Percentiles rank a stretch among this genome's conserved stretches.
Evolutionary conservation across 192 early-diverging fungal species (phyloP).

Genomic region (Podila minutissima): DNA sequence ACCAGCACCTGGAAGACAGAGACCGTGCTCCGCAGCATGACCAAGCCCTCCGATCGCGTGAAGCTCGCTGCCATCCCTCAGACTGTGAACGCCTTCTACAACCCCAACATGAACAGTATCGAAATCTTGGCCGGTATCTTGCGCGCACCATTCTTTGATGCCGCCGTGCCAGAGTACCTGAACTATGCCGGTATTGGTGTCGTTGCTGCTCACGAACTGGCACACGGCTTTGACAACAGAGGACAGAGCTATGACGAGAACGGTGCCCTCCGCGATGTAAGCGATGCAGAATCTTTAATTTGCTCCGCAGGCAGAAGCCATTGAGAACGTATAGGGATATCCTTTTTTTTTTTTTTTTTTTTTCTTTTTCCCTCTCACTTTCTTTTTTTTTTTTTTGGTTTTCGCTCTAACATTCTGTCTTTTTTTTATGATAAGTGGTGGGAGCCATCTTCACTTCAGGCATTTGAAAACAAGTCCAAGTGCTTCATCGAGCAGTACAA

Average conservation of each 20-base stretch:
- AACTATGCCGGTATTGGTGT: slow-evolving; percentile 74
- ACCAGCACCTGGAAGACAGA: slow-evolving; percentile 9
- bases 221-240: slow-evolving; percentile 64
- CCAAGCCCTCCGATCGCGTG: slow-evolving; percentile 29
- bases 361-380: neutral
- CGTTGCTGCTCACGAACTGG: slow-evolving; percentile 77
- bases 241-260: slow-evolving; percentile 58
- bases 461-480: slow-evolving; percentile 58
- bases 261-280: slow-evolving; percentile 16
- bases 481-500: slow-evolving; percentile 77
- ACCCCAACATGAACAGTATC: slow-evolving; percentile 38
- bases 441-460: slow-evolving; percentile 62
- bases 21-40: slow-evolving; percentile 37
- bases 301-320: no score
- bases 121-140: slow-evolving; percentile 62
- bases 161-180: slow-evolving; percentile 60
- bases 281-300: slow-evolving; percentile 55
- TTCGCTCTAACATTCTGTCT: slow-evolving; percentile 14
- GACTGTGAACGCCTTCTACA: slow-evolving; percentile 66
- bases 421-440: slow-evolving; percentile 64
- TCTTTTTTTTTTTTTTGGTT: neutral
- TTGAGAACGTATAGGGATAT: neutral
- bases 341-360: neutral
- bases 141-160: slow-evolving; percentile 67
- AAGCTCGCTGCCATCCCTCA: slow-evolving; percentile 59